These are phyloP conservation scores for Chlorella sorokiniana DNA, from an alignment of 139 green algal species.

Conservation along the genomic window DNA sequence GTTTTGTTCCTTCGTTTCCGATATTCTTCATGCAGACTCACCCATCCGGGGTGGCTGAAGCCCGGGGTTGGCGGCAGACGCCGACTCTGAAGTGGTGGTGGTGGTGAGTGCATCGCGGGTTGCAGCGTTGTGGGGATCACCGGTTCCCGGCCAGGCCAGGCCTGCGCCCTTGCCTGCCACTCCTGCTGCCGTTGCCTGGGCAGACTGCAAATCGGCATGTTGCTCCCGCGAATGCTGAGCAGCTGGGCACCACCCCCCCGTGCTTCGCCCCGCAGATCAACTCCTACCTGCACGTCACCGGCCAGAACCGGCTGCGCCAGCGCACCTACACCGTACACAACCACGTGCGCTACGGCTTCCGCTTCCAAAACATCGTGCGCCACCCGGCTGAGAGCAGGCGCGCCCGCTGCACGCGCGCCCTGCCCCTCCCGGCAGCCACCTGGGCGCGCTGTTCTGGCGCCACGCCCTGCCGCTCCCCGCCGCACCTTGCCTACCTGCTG, in stretches of 20 bases:
- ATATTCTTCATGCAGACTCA: neutral
- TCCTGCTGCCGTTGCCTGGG: no score
- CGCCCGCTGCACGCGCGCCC: no score
- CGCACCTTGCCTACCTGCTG: no score
- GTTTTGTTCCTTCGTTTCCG: neutral
- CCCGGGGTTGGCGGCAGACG: constrained; percentile 48
- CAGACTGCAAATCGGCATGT: no score
- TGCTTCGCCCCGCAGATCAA: constrained; percentile 44
- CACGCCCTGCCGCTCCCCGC: no score
- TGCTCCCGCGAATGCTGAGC: no score
- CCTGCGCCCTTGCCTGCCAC: no score
- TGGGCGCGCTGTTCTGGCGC: no score
- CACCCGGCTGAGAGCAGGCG: constrained; percentile 34
- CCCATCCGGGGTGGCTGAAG: constrained; percentile 35
- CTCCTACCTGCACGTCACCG: constrained; percentile 52
- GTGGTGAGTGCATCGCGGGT: constrained; percentile 39
- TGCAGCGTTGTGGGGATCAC: no score
- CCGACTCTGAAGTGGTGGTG: constrained; percentile 63
- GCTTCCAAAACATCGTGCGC: constrained; percentile 54
- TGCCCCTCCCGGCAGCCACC: no score
- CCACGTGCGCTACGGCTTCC: constrained; percentile 51
- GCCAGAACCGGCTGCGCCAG: constrained; percentile 56
- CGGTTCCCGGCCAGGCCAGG: no score
- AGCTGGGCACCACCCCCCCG: no score
- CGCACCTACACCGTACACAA: constrained; percentile 51